phyloP scores from a whole-genome alignment of 306 rosid species.

The Pyrus bretschneideri region DNA sequence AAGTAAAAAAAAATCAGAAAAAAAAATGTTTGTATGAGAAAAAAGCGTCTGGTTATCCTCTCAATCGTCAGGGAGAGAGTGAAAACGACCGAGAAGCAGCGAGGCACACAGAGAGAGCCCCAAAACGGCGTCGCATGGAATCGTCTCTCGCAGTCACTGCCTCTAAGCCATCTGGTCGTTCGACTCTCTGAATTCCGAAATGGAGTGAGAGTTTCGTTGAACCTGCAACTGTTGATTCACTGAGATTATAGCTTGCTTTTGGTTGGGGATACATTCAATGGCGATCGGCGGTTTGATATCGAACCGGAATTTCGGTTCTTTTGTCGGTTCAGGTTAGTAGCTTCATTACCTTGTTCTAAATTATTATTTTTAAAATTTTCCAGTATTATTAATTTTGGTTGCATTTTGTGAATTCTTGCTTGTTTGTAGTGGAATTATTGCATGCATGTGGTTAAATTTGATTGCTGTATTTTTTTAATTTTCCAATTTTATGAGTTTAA shows the following conservation, averaged over 20 bases:
- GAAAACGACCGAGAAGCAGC: slow-evolving; percentile 6
- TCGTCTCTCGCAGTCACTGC: not conserved
- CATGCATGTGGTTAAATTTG: slow-evolving; percentile 3
- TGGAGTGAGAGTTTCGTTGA: slow-evolving; percentile 5
- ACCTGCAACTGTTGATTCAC: not conserved
- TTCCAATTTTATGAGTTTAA: not conserved
- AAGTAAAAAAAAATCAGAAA: not conserved
- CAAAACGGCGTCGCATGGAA: slow-evolving; percentile 19
- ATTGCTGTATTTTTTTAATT: not conserved
- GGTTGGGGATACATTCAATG: slow-evolving; percentile 24
- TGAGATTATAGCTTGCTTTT: not conserved
- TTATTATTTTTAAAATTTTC: not conserved
- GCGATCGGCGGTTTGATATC: slow-evolving; percentile 64
- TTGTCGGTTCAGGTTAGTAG: slow-evolving; percentile 40
- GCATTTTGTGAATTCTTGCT: slow-evolving; percentile 18
- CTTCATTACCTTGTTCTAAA: not conserved
- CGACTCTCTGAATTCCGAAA: slow-evolving; percentile 22
- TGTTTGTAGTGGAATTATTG: not conserved
- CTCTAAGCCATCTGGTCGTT: not conserved
- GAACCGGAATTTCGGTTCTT: slow-evolving; percentile 58
- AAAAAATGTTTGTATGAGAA: slow-evolving; percentile 1
- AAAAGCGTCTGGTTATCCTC: slow-evolving; percentile 48
- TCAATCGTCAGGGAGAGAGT: not conserved
- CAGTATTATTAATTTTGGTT: not conserved
- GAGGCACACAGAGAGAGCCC: not conserved